Base-by-base conservation (phyloP, 2,329 filamentous ascomycete genomes). In the Stemphylium vesicarium region DNA sequence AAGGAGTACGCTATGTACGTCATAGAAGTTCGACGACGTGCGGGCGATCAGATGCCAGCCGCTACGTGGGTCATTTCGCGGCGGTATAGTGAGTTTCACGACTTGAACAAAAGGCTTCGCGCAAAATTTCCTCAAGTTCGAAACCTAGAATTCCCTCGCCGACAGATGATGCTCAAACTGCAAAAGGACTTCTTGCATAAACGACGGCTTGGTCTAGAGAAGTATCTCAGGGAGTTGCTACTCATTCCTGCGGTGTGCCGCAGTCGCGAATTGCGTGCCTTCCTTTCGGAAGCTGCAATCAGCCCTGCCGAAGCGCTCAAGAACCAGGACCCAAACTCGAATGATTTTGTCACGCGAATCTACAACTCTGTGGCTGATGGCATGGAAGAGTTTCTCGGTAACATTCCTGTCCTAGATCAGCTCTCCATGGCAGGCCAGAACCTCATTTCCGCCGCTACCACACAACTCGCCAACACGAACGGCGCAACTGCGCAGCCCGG, bases 341-440 rank as follows among this genome's bases (percentile, higher is more conserved):
- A 78, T 74, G 91, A 98, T 72, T 93, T 99, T 74, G 95, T 99
- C 60, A 92, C 91, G 0, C 88, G 95, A 4, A 87, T 99, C 42
- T 99, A 98, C 78, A 96, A 96, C 73, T 98, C 94, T 0, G 94
- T 99, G 18, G 91, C 94, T 0, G 95, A 99, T 71, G 95, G 96
- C 31, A 96, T 99, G 89, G 95, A 99, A 72, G 95, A 99, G 66
- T 96, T 99, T 50, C 81, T 99, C 3, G 95, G 95, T 51, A 98
- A 96, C 71, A 94, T 98, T 38, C 92, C 95, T 1, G 93, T 97
- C 0, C 83, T 99, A 26, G 95, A 99, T 67, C 95, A 98, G 73
- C 85, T 99, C 6, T 96, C 93, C 0, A 85, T 92, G 1, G 93
- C 95, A 6, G 94, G 94, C 0, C 94, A 98, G 72, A 97, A 93